These are phyloP conservation scores for Ceratorhiza oryzae-sativae DNA, from an alignment of 1,284 basidiomycete species.

Conservation along the genomic window DNA sequence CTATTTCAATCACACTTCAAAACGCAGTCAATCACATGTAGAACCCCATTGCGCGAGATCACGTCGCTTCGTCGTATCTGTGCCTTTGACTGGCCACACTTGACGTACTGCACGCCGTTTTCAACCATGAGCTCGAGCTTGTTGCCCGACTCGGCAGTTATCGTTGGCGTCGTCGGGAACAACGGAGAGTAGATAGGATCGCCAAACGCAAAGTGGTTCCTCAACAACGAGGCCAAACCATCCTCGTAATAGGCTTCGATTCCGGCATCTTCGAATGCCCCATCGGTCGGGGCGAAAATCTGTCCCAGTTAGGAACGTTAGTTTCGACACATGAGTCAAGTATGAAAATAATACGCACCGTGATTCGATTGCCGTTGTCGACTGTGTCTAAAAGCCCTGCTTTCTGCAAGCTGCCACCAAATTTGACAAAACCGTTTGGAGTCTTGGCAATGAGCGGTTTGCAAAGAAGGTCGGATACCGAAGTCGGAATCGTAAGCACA, in stretches of 20 bases:
- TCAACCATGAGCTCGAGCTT: neutral
- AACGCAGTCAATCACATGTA: slow-evolving; percentile 17
- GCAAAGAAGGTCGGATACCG: neutral
- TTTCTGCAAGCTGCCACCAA: neutral
- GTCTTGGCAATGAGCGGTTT: neutral
- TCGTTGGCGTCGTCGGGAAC: neutral
- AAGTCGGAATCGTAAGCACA: neutral
- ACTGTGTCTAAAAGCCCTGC: neutral
- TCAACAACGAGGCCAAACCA: neutral
- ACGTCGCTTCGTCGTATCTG: neutral
- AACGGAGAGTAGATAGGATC: neutral
- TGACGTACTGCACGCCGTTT: neutral
- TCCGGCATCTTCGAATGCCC: neutral
- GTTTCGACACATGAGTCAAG: neutral
- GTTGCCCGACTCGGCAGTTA: slow-evolving; percentile 1
- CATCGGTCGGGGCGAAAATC: slow-evolving; percentile 7
- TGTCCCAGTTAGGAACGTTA: neutral
- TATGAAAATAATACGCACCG: neutral
- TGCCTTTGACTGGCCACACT: slow-evolving; percentile 5
- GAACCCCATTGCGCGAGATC: neutral
- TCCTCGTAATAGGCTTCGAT: neutral
- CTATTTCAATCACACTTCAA: slow-evolving; percentile 21
- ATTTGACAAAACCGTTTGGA: neutral
- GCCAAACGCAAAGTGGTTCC: slow-evolving; percentile 5
- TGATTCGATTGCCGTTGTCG: neutral